phyloP scores from a whole-genome alignment of 2,329 filamentous ascomycete genomes.

The Graphilbum sp. region DNA sequence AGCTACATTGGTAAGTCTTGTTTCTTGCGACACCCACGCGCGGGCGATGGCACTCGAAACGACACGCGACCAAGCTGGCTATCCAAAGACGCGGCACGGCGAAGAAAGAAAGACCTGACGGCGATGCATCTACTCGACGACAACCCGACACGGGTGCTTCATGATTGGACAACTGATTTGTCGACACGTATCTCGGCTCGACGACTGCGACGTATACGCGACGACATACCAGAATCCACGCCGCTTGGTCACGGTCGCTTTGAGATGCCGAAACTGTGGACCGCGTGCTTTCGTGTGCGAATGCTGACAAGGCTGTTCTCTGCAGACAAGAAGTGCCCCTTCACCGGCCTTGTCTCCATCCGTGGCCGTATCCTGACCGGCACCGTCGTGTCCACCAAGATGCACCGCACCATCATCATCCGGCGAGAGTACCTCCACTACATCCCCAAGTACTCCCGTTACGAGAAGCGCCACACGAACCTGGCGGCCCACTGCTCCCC shows the following conservation, averaged over 20 bases:
- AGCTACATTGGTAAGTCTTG: conserved; percentile 84
- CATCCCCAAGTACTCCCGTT: conserved; percentile 98
- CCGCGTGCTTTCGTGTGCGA: not conserved
- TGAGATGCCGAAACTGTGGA: not conserved
- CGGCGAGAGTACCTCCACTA: conserved; percentile 99
- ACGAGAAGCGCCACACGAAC: conserved; percentile 99
- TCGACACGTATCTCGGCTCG: no score
- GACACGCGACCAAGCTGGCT: not conserved
- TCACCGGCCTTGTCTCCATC: conserved; percentile 98
- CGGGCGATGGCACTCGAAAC: not conserved
- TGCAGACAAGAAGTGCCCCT: conserved; percentile 99
- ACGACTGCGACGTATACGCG: no score
- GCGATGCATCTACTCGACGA: no score
- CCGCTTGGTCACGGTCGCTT: no score
- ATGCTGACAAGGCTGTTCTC: not conserved
- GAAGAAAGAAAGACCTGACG: not conserved
- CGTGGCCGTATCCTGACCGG: conserved; percentile 99
- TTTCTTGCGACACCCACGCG: not conserved
- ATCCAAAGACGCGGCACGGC: not conserved
- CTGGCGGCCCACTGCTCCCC: conserved; percentile 96
- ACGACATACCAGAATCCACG: no score
- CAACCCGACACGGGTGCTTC: no score
- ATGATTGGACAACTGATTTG: no score
- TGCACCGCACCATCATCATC: conserved; percentile 99
- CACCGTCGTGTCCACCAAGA: conserved; percentile 99